These are phyloP conservation scores for Penicillium sp. DNA, from an alignment of 2,329 filamentous ascomycete genomes.

Conservation along the genomic window DNA sequence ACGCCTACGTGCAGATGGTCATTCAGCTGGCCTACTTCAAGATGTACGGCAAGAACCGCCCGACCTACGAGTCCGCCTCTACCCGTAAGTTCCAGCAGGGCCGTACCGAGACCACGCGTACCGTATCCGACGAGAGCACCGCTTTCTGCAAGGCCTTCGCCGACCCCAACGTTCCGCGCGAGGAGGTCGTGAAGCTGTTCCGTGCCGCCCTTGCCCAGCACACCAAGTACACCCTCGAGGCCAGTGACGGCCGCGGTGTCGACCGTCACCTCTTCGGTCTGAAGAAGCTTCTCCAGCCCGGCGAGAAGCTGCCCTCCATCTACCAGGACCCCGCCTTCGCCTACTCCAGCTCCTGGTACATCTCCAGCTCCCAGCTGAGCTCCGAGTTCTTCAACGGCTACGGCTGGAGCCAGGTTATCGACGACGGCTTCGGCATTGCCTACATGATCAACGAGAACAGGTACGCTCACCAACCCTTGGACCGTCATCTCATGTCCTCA, in stretches of 20 bases:
- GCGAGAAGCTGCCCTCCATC: slow-evolving; percentile 76
- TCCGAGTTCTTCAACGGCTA: slow-evolving; percentile 99
- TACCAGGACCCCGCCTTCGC: slow-evolving; percentile 82
- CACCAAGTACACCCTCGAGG: slow-evolving; percentile 84
- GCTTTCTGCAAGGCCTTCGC: slow-evolving; percentile 86
- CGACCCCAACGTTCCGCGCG: slow-evolving; percentile 62
- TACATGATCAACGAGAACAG: slow-evolving; percentile 99
- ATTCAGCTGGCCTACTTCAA: slow-evolving; percentile 98
- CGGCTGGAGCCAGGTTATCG: slow-evolving; percentile 96
- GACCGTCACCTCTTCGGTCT: slow-evolving; percentile 96
- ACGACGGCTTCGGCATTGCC: slow-evolving; percentile 93
- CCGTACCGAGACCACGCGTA: slow-evolving; percentile 91
- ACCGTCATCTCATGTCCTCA: neutral
- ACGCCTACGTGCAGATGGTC: slow-evolving; percentile 97
- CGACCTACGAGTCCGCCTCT: slow-evolving; percentile 95
- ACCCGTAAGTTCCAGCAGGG: slow-evolving; percentile 94
- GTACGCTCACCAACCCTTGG: slow-evolving; percentile 45
- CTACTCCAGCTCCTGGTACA: slow-evolving; percentile 85
- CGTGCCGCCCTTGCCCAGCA: slow-evolving; percentile 78
- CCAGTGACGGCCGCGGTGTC: slow-evolving; percentile 87
- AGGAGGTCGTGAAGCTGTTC: slow-evolving; percentile 71
- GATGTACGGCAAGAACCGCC: slow-evolving; percentile 97
- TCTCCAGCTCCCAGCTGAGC: slow-evolving; percentile 85
- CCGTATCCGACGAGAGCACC: slow-evolving; percentile 85
- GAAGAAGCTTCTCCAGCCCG: slow-evolving; percentile 80